Evolutionary conservation across 169 alveolate genomes (phyloP), one percentile per base, ranked within the genome.

Genomic region (Plasmodium adleri): DNA sequence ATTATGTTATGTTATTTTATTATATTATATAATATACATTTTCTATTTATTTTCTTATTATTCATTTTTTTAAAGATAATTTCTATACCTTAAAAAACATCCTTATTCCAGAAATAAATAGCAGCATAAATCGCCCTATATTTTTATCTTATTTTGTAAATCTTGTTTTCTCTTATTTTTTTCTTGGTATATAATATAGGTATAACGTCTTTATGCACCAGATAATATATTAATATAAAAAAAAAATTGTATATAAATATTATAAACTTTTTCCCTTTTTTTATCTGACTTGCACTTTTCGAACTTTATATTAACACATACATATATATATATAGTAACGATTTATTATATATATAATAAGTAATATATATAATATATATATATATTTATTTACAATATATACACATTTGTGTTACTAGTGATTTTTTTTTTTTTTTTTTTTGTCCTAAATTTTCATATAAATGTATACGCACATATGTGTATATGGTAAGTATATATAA

Each of bases 151-250:
- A 45, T 66, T 43, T 66, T 60, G 49, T 67, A 67, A 67, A n/a
- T 43, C 10, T 66, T 20, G 67, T 75, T 74, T 49, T 59, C 63
- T 66, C 43, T n/a, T 32, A 32, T 32, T 32, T 32, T 32, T 32
- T 4, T 32, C 43, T 32, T 32, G 43, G 43, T 32, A 32, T 4
- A 32, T 32, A 32, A 32, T 3, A 32, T 32, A 32, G 43, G 15
- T 59, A 56, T 64, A 45, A 50, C 63, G 68, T 63, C 60, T 62
- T 75, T 75, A 68, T 75, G 88, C 88, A 75, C 88, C 74, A 75
- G 62, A 17, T 50, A 28, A 17, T 59, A 74, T 47, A 28, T 24
- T n/a, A 59, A 50, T 47, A 32, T 28, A 60, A 10, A 39, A 20
- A 32, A 49, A 60, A 24, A 71, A 17, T 52, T 58, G 22, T 71